Evolutionary conservation across 768 basidiomycete species (phyloP).

Genomic region (Boletus tomentosulus): DNA sequence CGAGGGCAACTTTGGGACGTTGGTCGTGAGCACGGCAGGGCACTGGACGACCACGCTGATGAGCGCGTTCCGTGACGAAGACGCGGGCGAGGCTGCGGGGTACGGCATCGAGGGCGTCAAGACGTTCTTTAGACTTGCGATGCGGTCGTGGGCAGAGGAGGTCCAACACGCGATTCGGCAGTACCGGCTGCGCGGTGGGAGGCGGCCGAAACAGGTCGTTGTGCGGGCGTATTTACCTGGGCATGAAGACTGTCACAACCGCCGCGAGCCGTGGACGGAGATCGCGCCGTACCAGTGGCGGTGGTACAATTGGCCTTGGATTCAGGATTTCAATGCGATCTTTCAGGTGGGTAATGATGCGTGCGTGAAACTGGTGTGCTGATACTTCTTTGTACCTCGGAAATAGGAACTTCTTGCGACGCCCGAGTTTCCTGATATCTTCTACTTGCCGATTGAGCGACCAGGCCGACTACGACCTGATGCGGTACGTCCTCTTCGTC

Average conservation of each 20-base stretch:
- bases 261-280: conserved; percentile 42
- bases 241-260: conserved; percentile 60
- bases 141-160: conserved; percentile 49
- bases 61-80: conserved; percentile 36
- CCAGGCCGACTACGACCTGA: conserved; percentile 63
- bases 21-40: conserved; percentile 61
- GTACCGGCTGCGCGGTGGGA: conserved; percentile 27
- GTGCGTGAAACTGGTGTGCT: neutral
- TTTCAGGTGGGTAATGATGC: conserved; percentile 45
- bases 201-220: conserved; percentile 42
- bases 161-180: conserved; percentile 45
- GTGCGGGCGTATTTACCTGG: conserved; percentile 61
- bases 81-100: conserved; percentile 30
- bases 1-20: conserved; percentile 51
- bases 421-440: conserved; percentile 48
- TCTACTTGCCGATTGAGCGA: conserved; percentile 57
- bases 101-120: conserved; percentile 53
- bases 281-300: conserved; percentile 42
- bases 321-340: conserved; percentile 51
- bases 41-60: conserved; percentile 66
- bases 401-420: conserved; percentile 39
- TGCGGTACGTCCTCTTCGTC: conserved; percentile 40
- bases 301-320: conserved; percentile 66
- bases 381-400: neutral
- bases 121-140: conserved; percentile 54